Evolutionary conservation across 1,284 basidiomycete species (phyloP).

Genomic region (Schizopora paradoxa): DNA sequence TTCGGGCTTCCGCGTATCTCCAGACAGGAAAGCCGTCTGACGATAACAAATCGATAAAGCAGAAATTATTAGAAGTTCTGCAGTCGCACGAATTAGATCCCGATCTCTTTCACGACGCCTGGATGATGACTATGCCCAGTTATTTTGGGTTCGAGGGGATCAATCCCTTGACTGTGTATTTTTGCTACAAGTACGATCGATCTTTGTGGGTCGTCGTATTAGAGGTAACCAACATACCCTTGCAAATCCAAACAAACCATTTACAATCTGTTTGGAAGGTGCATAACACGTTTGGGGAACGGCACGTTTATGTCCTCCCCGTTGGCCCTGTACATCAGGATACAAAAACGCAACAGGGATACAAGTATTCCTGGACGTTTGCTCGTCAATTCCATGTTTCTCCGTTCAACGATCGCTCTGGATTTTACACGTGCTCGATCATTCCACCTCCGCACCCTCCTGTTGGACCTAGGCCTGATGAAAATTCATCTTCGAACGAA

Average conservation of each 20-base stretch:
- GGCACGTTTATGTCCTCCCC: slow-evolving; percentile 56
- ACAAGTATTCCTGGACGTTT: slow-evolving; percentile 68
- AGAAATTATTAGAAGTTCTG: slow-evolving; percentile 12
- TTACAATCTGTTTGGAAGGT: slow-evolving; percentile 37
- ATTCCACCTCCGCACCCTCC: slow-evolving; percentile 30
- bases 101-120: slow-evolving; percentile 41
- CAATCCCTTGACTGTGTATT: slow-evolving; percentile 74
- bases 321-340: slow-evolving; percentile 41
- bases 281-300: slow-evolving; percentile 76
- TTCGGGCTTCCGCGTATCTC: slow-evolving; percentile 47
- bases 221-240: slow-evolving; percentile 37
- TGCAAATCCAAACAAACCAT: background rate
- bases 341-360: slow-evolving; percentile 31
- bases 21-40: slow-evolving; percentile 21
- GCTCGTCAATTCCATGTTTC: slow-evolving; percentile 74
- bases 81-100: slow-evolving; percentile 15
- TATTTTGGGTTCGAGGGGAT: slow-evolving; percentile 67
- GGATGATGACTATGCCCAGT: slow-evolving; percentile 75
- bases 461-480: background rate
- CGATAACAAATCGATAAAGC: slow-evolving; percentile 4
- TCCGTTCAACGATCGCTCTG: slow-evolving; percentile 73
- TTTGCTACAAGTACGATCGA: slow-evolving; percentile 43
- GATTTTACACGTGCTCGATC: slow-evolving; percentile 56
- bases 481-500: background rate
- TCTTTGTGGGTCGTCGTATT: slow-evolving; percentile 49